A percentile compares a stretch with the other conserved stretches of the same genome.
Evolutionary conservation across 2,329 filamentous ascomycete species (phyloP).

Genomic region (Alternaria atra): DNA sequence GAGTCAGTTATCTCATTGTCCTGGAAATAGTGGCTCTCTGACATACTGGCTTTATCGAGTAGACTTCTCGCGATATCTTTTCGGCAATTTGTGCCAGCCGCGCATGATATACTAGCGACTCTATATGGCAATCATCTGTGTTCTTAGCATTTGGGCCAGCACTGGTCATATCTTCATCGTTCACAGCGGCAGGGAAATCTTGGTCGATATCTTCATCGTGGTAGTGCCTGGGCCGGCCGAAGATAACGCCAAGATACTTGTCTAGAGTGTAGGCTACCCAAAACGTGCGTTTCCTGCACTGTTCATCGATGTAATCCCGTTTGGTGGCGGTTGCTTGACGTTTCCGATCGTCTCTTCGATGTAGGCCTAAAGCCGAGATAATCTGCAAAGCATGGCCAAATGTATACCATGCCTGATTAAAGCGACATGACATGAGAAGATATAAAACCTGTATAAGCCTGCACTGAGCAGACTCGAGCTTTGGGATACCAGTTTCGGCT

Average conservation of each 20-base stretch:
- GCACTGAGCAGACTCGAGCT: slow-evolving; percentile 65
- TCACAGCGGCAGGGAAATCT: slow-evolving; percentile 63
- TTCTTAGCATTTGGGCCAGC: slow-evolving; percentile 41
- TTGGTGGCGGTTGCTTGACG: slow-evolving; percentile 16
- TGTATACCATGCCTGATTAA: slow-evolving; percentile 67
- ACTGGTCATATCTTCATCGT: slow-evolving; percentile 66
- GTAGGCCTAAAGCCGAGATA: slow-evolving; percentile 55
- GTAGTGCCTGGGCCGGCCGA: slow-evolving; percentile 8
- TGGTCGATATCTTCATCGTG: slow-evolving; percentile 71
- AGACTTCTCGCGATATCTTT: slow-evolving; percentile 44
- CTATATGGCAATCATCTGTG: slow-evolving; percentile 61
- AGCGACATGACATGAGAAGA: slow-evolving; percentile 64
- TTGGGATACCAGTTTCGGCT: slow-evolving; percentile 61
- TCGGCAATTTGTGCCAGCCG: slow-evolving; percentile 49
- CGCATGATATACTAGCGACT: slow-evolving; percentile 58
- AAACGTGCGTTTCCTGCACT: slow-evolving; percentile 67
- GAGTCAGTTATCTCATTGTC: background rate
- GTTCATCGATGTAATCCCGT: slow-evolving; percentile 56
- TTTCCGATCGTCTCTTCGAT: slow-evolving; percentile 50
- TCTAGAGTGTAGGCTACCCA: slow-evolving; percentile 71
- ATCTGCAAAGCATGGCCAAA: slow-evolving; percentile 66
- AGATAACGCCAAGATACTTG: slow-evolving; percentile 60
- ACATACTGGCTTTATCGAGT: slow-evolving; percentile 43
- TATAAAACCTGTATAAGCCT: slow-evolving; percentile 66
- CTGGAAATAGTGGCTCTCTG: background rate